A percentile compares a stretch with the other conserved stretches of the same genome.
phyloP scores from a whole-genome alignment of 2,329 filamentous ascomycete species.

The Phaeosphaeriaceae sp. region DNA sequence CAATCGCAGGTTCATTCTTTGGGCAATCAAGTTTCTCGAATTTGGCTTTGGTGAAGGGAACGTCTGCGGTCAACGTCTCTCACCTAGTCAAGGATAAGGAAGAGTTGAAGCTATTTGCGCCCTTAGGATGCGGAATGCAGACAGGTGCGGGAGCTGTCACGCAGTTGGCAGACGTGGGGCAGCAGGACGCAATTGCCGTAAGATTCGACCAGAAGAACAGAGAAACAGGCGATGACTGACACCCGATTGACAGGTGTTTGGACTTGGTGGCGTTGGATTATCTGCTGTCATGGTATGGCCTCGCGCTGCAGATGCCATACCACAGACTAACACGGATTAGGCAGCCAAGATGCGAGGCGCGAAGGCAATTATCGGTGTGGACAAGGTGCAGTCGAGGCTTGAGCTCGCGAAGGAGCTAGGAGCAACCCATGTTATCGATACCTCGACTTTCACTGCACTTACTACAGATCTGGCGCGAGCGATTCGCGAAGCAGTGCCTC shows the following conservation, averaged over 20 bases:
- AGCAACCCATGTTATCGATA: slow-evolving; percentile 50
- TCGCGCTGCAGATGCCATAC: not conserved
- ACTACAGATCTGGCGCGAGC: slow-evolving; percentile 40
- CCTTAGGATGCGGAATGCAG: slow-evolving; percentile 57
- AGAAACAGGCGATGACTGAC: not conserved
- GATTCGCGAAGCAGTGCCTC: slow-evolving; percentile 42
- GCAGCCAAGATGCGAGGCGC: slow-evolving; percentile 54
- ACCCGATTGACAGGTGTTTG: slow-evolving; percentile 31
- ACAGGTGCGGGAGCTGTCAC: slow-evolving; percentile 55
- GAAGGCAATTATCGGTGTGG: slow-evolving; percentile 48
- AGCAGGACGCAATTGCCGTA: slow-evolving; percentile 50
- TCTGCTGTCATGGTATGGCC: slow-evolving; percentile 51
- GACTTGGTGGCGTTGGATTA: slow-evolving; percentile 57
- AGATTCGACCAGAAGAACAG: slow-evolving; percentile 1
- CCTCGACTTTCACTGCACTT: slow-evolving; percentile 21
- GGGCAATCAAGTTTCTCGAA: slow-evolving; percentile 56
- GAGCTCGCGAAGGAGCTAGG: slow-evolving; percentile 48
- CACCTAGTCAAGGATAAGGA: slow-evolving; percentile 46
- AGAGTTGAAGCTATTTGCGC: slow-evolving; percentile 53
- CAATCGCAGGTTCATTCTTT: slow-evolving; percentile 54
- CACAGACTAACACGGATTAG: slow-evolving; percentile 16
- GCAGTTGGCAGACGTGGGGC: slow-evolving; percentile 41
- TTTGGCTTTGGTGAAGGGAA: slow-evolving; percentile 49
- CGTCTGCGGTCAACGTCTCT: slow-evolving; percentile 52
- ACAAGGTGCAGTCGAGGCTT: slow-evolving; percentile 42